Conservation (phyloP, 306 rosid genomes). For the Corylus heterophylla region DNA sequence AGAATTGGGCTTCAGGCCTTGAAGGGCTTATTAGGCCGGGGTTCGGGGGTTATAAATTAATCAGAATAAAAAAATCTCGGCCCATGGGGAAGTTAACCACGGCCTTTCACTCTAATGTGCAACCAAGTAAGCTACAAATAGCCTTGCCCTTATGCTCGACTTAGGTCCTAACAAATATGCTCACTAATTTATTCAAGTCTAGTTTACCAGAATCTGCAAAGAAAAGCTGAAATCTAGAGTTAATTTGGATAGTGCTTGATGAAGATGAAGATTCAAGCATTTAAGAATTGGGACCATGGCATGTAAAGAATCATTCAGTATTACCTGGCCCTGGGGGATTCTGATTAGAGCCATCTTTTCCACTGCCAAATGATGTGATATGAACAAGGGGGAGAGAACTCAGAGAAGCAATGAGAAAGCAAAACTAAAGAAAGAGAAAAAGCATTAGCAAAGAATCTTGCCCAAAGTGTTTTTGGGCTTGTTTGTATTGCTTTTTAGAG, state of each 20-base stretch:
- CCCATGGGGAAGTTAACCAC: too few relatives aligned
- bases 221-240: neutral
- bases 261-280: neutral
- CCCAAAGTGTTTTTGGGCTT: neutral
- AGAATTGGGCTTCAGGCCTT: neutral
- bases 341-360: slow-evolving; percentile 11
- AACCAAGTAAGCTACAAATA: too few relatives aligned
- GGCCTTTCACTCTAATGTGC: too few relatives aligned
- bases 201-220: neutral
- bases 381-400: neutral
- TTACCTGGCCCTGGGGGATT: neutral
- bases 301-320: neutral
- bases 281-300: neutral
- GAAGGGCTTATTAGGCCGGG: neutral
- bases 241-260: neutral
- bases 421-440: slow-evolving; percentile 8
- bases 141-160: neutral
- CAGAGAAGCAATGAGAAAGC: neutral
- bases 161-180: neutral
- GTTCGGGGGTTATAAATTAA: neutral
- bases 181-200: neutral
- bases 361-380: neutral
- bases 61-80: too few relatives aligned
- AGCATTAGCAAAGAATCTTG: slow-evolving; percentile 16
- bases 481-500: too few relatives aligned